Percentiles rank a stretch among this genome's conserved stretches.
These are phyloP conservation scores for Chalciporus piperatus DNA, from an alignment of 768 basidiomycete genomes.

Conservation along the genomic window DNA sequence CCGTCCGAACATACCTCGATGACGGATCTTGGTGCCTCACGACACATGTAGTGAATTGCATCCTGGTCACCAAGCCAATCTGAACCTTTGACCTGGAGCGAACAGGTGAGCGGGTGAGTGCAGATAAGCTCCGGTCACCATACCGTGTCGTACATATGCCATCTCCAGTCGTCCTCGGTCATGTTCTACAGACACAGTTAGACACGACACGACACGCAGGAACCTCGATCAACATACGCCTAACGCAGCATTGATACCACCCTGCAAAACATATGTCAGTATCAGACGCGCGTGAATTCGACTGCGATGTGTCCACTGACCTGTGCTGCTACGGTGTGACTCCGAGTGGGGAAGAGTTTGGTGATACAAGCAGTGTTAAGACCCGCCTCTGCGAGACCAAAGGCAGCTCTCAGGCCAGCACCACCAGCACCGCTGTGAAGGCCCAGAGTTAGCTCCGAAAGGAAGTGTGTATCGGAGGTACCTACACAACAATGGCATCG, in stretches of 20 bases:
- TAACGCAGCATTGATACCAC: slow-evolving; percentile 97
- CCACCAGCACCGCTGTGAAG: slow-evolving; percentile 86
- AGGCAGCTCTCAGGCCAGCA: slow-evolving; percentile 96
- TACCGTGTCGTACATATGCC: slow-evolving; percentile 98
- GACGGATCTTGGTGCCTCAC: slow-evolving; percentile 92
- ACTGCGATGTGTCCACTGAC: slow-evolving; percentile 36
- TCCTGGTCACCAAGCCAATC: slow-evolving; percentile 99
- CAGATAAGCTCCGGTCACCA: slow-evolving; percentile 26
- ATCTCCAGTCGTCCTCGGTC: slow-evolving; percentile 99
- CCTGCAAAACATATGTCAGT: slow-evolving; percentile 44
- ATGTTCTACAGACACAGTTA: slow-evolving; percentile 62
- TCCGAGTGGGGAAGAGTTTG: slow-evolving; percentile 97
- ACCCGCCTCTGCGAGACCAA: slow-evolving; percentile 96
- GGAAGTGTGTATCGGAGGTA: slow-evolving; percentile 17
- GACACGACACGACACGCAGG: slow-evolving; percentile 6
- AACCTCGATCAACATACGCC: slow-evolving; percentile 54
- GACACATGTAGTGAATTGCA: slow-evolving; percentile 99
- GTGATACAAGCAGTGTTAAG: slow-evolving; percentile 99
- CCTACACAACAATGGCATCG: slow-evolving; percentile 97
- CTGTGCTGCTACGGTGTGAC: slow-evolving; percentile 98
- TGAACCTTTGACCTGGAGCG: slow-evolving; percentile 88
- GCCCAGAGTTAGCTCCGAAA: slow-evolving; percentile 10
- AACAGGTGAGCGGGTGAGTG: slow-evolving; percentile 13
- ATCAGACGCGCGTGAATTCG: slow-evolving; percentile 7
- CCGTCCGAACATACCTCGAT: slow-evolving; percentile 61